Evolutionary conservation across 2,329 filamentous ascomycete species (phyloP).

Genomic region (Colletotrichum gloeosporioides): DNA sequence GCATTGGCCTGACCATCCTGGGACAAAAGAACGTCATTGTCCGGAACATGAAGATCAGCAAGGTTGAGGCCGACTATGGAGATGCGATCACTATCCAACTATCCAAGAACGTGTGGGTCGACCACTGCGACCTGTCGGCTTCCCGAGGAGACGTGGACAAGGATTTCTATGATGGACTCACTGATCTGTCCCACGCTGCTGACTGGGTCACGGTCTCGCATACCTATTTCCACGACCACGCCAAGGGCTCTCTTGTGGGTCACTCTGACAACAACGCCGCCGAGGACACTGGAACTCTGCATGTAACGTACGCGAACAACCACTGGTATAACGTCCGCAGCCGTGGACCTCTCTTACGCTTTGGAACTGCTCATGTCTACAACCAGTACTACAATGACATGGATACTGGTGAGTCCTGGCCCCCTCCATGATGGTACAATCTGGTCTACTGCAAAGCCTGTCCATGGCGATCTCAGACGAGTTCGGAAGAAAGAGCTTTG

Average conservation of each 20-base stretch:
- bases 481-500: not conserved
- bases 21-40: conserved; percentile 60
- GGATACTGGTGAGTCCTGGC: not conserved
- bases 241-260: conserved; percentile 61
- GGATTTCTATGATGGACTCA: conserved; percentile 70
- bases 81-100: conserved; percentile 62
- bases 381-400: conserved; percentile 45
- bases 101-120: conserved; percentile 64
- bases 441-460: fast-evolving
- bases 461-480: not conserved
- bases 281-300: conserved; percentile 63
- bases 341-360: conserved; percentile 63
- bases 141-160: conserved; percentile 55
- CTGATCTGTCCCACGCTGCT: conserved; percentile 64
- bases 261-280: conserved; percentile 58
- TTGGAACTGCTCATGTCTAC: conserved; percentile 64
- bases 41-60: conserved; percentile 61
- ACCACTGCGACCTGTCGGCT: conserved; percentile 68
- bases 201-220: conserved; percentile 59
- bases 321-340: conserved; percentile 66
- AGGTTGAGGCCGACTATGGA: conserved; percentile 57
- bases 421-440: fast-evolving
- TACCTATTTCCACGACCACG: conserved; percentile 50
- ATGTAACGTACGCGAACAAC: conserved; percentile 68
- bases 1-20: conserved; percentile 55